Evolutionary conservation across 495 filamentous ascomycete species (phyloP), one percentile per base, ranked within the genome.

Genomic region (Polyplosphaeria fusca): DNA sequence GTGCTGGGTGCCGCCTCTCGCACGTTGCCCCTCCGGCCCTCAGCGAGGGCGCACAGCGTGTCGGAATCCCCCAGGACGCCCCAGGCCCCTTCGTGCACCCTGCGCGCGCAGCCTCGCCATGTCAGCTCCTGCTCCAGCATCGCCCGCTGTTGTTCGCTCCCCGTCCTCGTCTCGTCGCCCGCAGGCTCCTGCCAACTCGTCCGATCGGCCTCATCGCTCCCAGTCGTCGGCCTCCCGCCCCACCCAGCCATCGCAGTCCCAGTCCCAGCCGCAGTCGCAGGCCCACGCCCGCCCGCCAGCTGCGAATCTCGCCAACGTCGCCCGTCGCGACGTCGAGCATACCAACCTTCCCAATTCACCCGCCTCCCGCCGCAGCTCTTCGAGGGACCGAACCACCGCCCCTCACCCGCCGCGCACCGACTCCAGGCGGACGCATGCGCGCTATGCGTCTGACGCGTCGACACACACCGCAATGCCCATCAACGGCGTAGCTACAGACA

Each of bases 311-410:
- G 75, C 77, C 35, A 75, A 72, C 54, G 74, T 82, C 55, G 77
- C 77, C 52, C 78, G 79, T 39, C 74, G 76, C 40, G 83, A 86
- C 48, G 79, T 75, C 53, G 83, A 86, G 65, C 73, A 79, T 40
- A 71, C 71, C 58, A 79, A 79, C 68, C 62, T 74, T 52, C 76
- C 75, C 37, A 72, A 71, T 24, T 73, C 76, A 11, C 60, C 73
- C 45, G 20, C 66, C 13, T 76, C 81, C 45, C 77, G 80, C 42
- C 74, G 82, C 48, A 81, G 80, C 50, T 64, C 69, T 18, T 82
- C 79, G 19, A 71, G 74, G 42, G 82, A 85, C 45, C 68, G 76
- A 27, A 42, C 39, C 39, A 74, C 74, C 11, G 74, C 77, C 58
- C 70, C 76, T 11, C 73, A 74, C 39, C 72, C 79, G 32, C 65